Base-by-base conservation (phyloP, 192 early-diverging fungal genomes). In the Coemansia interrupta region DNA sequence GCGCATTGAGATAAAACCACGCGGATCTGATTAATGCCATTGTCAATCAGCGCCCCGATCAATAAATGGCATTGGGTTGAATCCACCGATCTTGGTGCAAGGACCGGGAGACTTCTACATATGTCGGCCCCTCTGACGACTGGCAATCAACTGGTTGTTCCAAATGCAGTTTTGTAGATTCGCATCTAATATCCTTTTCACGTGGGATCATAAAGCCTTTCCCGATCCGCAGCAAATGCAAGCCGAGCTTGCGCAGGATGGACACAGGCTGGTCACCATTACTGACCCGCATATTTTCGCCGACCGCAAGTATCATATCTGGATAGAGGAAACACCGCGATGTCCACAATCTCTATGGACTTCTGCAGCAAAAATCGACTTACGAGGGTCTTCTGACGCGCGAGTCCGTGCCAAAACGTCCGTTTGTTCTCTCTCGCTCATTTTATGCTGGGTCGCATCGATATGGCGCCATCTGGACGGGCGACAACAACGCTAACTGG, bases 391-490 rank as follows among this genome's bases (percentile, higher is more conserved):
- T 94, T 49, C 73, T 68, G 24, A 65, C 77, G n/a, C 84, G 90
- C 39, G 80, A 80, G 46, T 54, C 60, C 18, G 72, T 83, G 9
- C 63, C 52, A 28, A 80, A 76, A 39, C 85, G 97, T 1, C 95
- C 97, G 2, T 99, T 99, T 83, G 88, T 97, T 12, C 82, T 99
- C 5, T 89, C 95, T 8, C 86, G 97, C n/a, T 85, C 94, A 5
- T 99, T 95, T 80, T 99, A 94, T 83, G 89, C 86, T 22, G 97
- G 97, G 26, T 89, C 89, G 14, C 97, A 98, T 63, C 89, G 94
- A 13, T 93, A 89, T 62, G 95, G 97, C 32, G 88, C 97, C 3
- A 87, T 96, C 41, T 99, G 97, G 97, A 99, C 97, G 3, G 97
- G 97, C 36, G 97, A 99, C 71, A 99, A 97, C 66, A 72, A 84